Base-by-base conservation (phyloP, 202 grass and related monocot species). In the Zoysia matrella region DNA sequence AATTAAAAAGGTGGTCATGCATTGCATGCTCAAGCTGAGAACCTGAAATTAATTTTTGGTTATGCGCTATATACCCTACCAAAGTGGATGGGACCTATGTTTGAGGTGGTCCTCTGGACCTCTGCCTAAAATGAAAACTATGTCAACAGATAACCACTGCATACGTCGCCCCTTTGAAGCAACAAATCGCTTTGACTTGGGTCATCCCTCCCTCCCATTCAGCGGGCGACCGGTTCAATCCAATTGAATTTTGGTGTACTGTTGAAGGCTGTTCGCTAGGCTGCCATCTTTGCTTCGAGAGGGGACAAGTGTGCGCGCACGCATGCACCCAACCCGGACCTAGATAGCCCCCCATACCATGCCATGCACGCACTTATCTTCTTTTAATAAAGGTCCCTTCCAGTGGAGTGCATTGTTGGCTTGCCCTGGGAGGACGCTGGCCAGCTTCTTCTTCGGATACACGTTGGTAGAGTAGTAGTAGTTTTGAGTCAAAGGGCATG, bases 341-440 rank as follows among this genome's bases (percentile, higher is more conserved):
- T 30, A 30, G 5, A 47, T 82, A 75, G 11, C 65, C 84, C 68
- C 83, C 82, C 74, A 74, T 63, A 55, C 46, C 5, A 47, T 47
- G 5, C 22, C 22, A 30, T 30, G 22, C 22, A 30, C 22, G 5
- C 5, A 47, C 11, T 83, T 74, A 86, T 86, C 88, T 86, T 86
- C 83, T 86, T 89, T 89, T 86, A 74, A 89, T 82, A 86, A 89
- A 85, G 88, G 73, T 78, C 61, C 53, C 56, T 60, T 54, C 81
- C 43, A 66, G 77, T 89, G 48, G 88, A 86, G 79, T 83, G 80
- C 48, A 86, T 70, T 74, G 78, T 83, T 90, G 79, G 88, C 60
- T 82, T 83, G 78, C 44, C 61, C 72, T 36, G 73, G 73, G 86
- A 69, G 44, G 72, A 66, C 57, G 74, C 74, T 64, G 22, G 22